These are phyloP conservation scores for Coemansia sp. DNA, from an alignment of 192 early-diverging fungal species.

Conservation along the genomic window DNA sequence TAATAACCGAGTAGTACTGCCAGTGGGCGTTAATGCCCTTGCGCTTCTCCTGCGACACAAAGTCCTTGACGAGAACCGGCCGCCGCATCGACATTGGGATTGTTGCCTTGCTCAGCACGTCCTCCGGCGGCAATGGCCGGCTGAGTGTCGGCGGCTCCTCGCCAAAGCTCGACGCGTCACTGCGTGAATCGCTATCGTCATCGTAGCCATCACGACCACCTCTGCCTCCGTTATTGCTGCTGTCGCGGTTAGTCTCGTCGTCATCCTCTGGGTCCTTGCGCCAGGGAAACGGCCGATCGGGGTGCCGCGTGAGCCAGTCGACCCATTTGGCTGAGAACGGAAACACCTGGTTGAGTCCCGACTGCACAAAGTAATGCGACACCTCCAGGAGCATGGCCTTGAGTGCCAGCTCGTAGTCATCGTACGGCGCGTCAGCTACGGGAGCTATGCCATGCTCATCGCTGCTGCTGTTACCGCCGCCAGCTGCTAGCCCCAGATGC, in stretches of 20 bases:
- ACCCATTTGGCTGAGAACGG: constrained; percentile 53
- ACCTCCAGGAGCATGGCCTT: constrained; percentile 43
- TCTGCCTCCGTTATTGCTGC: background rate
- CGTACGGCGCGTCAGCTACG: constrained; percentile 12
- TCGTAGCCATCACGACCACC: constrained; percentile 4
- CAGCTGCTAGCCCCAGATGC: constrained; percentile 38
- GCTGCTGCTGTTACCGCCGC: constrained; percentile 9
- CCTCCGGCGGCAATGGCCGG: constrained; percentile 43
- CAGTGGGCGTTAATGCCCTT: constrained; percentile 53
- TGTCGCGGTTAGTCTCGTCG: constrained; percentile 10
- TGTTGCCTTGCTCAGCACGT: constrained; percentile 44
- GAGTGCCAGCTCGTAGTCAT: constrained; percentile 38
- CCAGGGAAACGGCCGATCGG: constrained; percentile 49
- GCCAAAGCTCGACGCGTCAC: constrained; percentile 47
- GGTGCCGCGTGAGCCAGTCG: constrained; percentile 45
- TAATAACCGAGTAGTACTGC: constrained; percentile 56
- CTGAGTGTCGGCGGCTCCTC: constrained; percentile 39
- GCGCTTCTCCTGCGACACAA: constrained; percentile 45
- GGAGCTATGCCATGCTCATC: constrained; percentile 12
- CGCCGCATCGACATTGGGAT: constrained; percentile 51
- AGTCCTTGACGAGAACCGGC: constrained; percentile 34
- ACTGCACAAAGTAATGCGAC: constrained; percentile 51
- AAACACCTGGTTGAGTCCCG: constrained; percentile 42
- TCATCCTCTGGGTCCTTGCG: constrained; percentile 50
- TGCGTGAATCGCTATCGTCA: constrained; percentile 21